phyloP scores from a whole-genome alignment of 805 yeast genomes.

The Ogataea paradorogensis region DNA sequence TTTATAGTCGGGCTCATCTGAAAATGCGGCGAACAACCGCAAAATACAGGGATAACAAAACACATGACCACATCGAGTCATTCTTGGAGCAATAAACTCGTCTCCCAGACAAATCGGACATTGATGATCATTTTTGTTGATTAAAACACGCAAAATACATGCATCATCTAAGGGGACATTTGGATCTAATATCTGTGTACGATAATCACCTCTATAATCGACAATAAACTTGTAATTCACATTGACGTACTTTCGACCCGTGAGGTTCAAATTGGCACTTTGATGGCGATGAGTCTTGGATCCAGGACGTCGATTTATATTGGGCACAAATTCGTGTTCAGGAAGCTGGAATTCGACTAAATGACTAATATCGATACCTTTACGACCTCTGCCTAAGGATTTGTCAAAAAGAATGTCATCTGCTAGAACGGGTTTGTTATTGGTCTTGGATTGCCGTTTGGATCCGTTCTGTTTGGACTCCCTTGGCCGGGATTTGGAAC shows the following conservation, averaged over 20 bases:
- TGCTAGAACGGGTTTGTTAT: conserved; percentile 27
- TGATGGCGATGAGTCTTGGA: conserved; percentile 28
- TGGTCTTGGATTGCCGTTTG: conserved; percentile 40
- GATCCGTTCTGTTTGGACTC: conserved; percentile 9
- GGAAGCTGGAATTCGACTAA: conserved; percentile 57
- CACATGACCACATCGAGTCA: conserved; percentile 93
- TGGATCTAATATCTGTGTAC: conserved; percentile 65
- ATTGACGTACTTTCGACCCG: conserved; percentile 71
- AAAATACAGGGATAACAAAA: conserved; percentile 82
- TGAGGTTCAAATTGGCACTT: conserved; percentile 42
- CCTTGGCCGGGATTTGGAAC: conserved; percentile 5
- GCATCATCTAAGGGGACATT: conserved; percentile 64
- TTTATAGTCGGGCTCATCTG: conserved; percentile 37
- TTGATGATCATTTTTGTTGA: conserved; percentile 59
- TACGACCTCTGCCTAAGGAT: conserved; percentile 26
- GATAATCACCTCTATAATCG: conserved; percentile 55
- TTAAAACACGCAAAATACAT: conserved; percentile 68
- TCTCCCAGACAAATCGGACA: conserved; percentile 93
- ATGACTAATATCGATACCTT: conserved; percentile 51
- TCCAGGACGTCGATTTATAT: conserved; percentile 11
- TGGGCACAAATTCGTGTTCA: conserved; percentile 24
- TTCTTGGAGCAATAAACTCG: conserved; percentile 85
- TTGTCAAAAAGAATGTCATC: conserved; percentile 21
- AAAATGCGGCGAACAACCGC: conserved; percentile 57
- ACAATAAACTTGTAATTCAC: conserved; percentile 82